These are phyloP conservation scores for Cucumis cinereus DNA, from an alignment of 306 rosid genomes.

Conservation along the genomic window DNA sequence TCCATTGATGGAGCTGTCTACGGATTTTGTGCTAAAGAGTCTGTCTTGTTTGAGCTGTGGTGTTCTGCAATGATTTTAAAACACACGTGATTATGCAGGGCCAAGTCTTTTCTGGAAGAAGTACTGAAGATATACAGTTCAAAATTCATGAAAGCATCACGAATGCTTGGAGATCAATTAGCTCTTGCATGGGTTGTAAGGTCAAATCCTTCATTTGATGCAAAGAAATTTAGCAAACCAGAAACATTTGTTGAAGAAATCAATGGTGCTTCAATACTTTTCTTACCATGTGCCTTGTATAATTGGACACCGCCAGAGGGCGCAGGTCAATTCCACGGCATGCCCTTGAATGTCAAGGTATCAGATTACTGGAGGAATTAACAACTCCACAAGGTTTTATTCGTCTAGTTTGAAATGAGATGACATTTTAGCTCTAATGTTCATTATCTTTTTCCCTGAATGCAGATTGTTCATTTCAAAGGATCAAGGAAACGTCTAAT, in stretches of 20 bases:
- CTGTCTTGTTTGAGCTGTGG: not conserved
- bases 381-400: not conserved
- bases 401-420: not conserved
- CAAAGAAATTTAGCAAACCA: slow-evolving; percentile 41
- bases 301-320: slow-evolving; percentile 99
- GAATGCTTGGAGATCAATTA: slow-evolving; percentile 95
- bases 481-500: slow-evolving; percentile 94
- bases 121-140: slow-evolving; percentile 52
- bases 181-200: slow-evolving; percentile 91
- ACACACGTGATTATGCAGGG: slow-evolving; percentile 30
- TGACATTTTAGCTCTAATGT: not conserved
- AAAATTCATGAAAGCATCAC: slow-evolving; percentile 57
- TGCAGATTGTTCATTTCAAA: slow-evolving; percentile 90
- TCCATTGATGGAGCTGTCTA: not conserved
- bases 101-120: slow-evolving; percentile 58
- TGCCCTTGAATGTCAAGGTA: slow-evolving; percentile 93
- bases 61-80: not conserved
- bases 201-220: slow-evolving; percentile 58
- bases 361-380: not conserved
- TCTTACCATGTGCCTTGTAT: slow-evolving; percentile 65
- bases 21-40: not conserved
- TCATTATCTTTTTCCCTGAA: not conserved
- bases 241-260: slow-evolving; percentile 49
- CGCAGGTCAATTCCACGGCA: slow-evolving; percentile 94
- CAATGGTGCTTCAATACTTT: slow-evolving; percentile 46